These are phyloP conservation scores for Gonapodya sp. DNA, from an alignment of 192 early-diverging fungal species.

Conservation along the genomic window DNA sequence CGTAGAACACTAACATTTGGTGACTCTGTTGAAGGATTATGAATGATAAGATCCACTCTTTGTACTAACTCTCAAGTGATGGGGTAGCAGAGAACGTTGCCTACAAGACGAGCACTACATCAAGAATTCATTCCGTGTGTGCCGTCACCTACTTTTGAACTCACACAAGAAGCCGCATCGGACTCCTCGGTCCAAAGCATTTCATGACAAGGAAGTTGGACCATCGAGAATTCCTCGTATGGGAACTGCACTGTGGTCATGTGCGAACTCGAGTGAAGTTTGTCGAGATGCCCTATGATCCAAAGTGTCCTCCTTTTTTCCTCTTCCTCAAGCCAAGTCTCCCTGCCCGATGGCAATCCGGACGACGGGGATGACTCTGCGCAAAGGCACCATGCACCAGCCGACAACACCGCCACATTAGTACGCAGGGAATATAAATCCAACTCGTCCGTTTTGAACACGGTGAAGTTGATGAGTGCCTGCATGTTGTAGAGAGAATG, in stretches of 20 bases:
- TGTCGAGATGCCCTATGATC: background rate
- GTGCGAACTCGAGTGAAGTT: background rate
- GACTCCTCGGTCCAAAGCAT: background rate
- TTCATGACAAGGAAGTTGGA: background rate
- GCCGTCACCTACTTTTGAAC: background rate
- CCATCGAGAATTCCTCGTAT: background rate
- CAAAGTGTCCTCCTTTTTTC: background rate
- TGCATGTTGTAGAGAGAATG: background rate
- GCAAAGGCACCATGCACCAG: background rate
- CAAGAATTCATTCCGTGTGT: too few species aligned
- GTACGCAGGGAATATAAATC: background rate
- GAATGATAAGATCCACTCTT: too few species aligned
- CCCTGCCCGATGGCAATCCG: background rate
- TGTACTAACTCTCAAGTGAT: background rate
- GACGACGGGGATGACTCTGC: background rate
- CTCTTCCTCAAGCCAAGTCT: background rate
- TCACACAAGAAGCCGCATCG: background rate
- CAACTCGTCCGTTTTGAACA: background rate
- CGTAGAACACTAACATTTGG: background rate
- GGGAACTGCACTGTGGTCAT: background rate
- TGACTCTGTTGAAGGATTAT: too few species aligned
- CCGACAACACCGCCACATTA: background rate
- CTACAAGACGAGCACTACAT: background rate
- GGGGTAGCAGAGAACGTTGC: background rate
- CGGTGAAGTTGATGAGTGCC: background rate